Evolutionary conservation across 805 yeast genomes (phyloP).

Genomic region (Kluyveromyces aestuarii): DNA sequence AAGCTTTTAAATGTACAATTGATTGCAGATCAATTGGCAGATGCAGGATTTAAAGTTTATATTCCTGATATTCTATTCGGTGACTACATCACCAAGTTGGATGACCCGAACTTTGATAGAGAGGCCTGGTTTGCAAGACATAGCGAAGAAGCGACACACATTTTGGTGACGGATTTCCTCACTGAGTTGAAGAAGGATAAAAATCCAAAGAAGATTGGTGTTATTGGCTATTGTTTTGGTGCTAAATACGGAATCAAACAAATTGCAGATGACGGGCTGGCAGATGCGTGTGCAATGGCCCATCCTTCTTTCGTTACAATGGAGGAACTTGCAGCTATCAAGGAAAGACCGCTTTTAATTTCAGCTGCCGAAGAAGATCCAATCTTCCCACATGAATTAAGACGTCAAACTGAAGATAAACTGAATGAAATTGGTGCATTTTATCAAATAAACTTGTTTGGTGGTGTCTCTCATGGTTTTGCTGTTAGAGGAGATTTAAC

Average conservation of each 20-base stretch:
- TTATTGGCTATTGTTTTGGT: slow-evolving; percentile 80
- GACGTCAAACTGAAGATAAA: slow-evolving; percentile 51
- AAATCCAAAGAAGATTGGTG: slow-evolving; percentile 42
- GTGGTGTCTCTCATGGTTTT: slow-evolving; percentile 68
- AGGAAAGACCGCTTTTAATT: slow-evolving; percentile 50
- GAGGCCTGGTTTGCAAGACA: slow-evolving; percentile 50
- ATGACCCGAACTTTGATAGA: slow-evolving; percentile 17
- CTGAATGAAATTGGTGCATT: slow-evolving; percentile 43
- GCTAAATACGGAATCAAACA: slow-evolving; percentile 59
- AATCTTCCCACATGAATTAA: slow-evolving; percentile 53
- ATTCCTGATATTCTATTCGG: slow-evolving; percentile 68
- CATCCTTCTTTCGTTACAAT: slow-evolving; percentile 72
- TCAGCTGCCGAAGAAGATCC: slow-evolving; percentile 68
- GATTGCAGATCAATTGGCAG: slow-evolving; percentile 59
- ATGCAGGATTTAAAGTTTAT: slow-evolving; percentile 52
- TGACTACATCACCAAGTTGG: slow-evolving; percentile 31
- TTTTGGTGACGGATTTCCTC: slow-evolving; percentile 42
- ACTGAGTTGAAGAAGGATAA: slow-evolving; percentile 34
- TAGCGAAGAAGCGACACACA: slow-evolving; percentile 36
- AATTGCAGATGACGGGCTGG: slow-evolving; percentile 28
- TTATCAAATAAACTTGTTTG: slow-evolving; percentile 53
- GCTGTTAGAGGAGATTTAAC: slow-evolving; percentile 67
- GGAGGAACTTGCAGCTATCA: slow-evolving; percentile 54
- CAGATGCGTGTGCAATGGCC: slow-evolving; percentile 62
- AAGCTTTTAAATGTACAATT: slow-evolving; percentile 47